Conservation (phyloP, 2,329 filamentous ascomycete species). For the Penicillium griseofulvum region DNA sequence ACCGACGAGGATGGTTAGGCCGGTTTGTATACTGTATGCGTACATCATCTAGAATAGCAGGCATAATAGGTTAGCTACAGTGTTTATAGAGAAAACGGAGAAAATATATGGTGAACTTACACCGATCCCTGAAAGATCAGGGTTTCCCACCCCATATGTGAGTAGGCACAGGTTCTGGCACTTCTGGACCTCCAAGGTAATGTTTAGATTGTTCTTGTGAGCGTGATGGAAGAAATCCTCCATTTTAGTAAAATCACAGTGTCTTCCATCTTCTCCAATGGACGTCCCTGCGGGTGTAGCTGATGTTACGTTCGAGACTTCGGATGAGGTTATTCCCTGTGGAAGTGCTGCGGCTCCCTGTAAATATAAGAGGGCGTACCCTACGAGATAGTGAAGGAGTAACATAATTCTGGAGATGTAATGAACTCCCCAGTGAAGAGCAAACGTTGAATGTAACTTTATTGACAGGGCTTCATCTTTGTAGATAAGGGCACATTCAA, state of each 20-base stretch:
- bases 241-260: neutral
- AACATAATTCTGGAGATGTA: neutral
- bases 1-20: neutral
- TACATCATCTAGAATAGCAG: constrained; percentile 1
- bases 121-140: constrained; percentile 5
- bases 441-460: too few relatives aligned
- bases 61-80: neutral
- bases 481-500: too few relatives aligned
- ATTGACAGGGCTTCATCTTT: too few relatives aligned
- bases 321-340: neutral
- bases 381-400: neutral
- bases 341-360: constrained; percentile 1
- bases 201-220: neutral
- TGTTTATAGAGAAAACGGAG: neutral
- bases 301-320: neutral
- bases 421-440: neutral
- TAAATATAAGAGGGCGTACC: neutral
- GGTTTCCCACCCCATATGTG: constrained; percentile 1
- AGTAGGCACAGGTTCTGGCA: constrained; percentile 2
- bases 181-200: neutral
- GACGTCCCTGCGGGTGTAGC: neutral
- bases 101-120: neutral
- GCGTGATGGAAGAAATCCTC: neutral
- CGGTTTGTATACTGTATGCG: constrained; percentile 2
- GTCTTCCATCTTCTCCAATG: neutral